Evolutionary conservation across 306 rosid species (phyloP).

Genomic region (Benincasa hispida): DNA sequence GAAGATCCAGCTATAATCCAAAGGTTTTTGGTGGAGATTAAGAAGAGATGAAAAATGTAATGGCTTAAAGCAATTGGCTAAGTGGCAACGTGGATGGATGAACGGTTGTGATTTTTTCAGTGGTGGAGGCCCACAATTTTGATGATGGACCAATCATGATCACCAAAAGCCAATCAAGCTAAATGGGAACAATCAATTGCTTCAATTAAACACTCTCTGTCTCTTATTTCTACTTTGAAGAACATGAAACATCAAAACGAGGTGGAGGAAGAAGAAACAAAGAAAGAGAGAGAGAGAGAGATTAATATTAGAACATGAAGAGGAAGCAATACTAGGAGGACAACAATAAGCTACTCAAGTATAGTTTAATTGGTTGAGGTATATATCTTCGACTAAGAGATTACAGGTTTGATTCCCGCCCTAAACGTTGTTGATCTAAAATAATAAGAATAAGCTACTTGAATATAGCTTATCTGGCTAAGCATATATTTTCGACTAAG

Average conservation of each 20-base stretch:
- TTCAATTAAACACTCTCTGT: background rate
- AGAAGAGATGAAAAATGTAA: background rate
- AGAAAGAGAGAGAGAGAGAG: background rate
- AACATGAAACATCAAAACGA: background rate
- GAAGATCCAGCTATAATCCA: background rate
- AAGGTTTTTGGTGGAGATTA: background rate
- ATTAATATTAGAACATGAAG: background rate
- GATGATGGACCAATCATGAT: background rate
- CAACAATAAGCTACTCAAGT: background rate
- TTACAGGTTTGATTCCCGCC: too few relatives aligned
- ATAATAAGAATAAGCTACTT: too few relatives aligned
- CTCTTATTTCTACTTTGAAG: background rate
- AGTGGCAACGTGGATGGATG: background rate
- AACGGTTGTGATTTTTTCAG: background rate
- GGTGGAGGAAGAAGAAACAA: background rate
- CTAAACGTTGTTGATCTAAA: background rate
- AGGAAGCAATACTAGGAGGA: background rate
- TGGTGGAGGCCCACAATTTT: background rate
- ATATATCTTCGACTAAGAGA: too few relatives aligned
- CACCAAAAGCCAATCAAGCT: background rate
- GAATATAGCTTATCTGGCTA: too few relatives aligned
- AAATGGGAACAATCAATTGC: background rate
- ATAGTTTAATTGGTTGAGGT: too few relatives aligned
- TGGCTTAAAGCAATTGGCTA: background rate
- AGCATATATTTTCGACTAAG: too few relatives aligned